Evolutionary conservation across 805 yeast genomes (phyloP).

Genomic region (Blastobotrys terrestris): DNA sequence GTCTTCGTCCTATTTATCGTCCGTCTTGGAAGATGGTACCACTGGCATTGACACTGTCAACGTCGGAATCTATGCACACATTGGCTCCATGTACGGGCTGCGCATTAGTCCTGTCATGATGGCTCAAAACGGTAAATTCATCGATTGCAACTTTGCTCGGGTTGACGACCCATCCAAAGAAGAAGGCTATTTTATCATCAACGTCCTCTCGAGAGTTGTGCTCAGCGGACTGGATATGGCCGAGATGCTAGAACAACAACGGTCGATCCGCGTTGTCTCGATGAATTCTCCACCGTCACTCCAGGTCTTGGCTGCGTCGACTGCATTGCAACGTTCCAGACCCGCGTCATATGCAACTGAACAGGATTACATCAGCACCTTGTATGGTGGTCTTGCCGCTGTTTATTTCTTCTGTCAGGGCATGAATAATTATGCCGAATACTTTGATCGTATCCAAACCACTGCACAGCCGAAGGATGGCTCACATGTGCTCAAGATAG

Average conservation of each 20-base stretch:
- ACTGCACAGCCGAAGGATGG: background rate
- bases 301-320: background rate
- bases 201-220: slow-evolving; percentile 1
- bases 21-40: background rate
- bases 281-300: background rate
- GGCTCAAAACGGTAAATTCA: slow-evolving; percentile 1
- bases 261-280: slow-evolving; percentile 1
- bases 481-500: background rate
- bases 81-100: slow-evolving; percentile 3
- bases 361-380: background rate
- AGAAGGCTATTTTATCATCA: slow-evolving; percentile 7
- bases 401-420: background rate
- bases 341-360: background rate
- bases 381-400: background rate
- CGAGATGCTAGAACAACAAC: slow-evolving; percentile 4
- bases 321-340: background rate
- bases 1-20: background rate
- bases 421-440: background rate
- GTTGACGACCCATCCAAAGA: slow-evolving; percentile 3
- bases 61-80: slow-evolving; percentile 2
- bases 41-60: slow-evolving; percentile 5
- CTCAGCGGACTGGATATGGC: slow-evolving; percentile 1
- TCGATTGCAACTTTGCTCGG: slow-evolving; percentile 8
- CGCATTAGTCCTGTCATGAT: slow-evolving; percentile 4
- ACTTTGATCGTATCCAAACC: background rate